Percentiles rank a stretch among this genome's conserved stretches.
phyloP scores from a whole-genome alignment of 192 early-diverging fungal genomes.

The Endogone sp. region DNA sequence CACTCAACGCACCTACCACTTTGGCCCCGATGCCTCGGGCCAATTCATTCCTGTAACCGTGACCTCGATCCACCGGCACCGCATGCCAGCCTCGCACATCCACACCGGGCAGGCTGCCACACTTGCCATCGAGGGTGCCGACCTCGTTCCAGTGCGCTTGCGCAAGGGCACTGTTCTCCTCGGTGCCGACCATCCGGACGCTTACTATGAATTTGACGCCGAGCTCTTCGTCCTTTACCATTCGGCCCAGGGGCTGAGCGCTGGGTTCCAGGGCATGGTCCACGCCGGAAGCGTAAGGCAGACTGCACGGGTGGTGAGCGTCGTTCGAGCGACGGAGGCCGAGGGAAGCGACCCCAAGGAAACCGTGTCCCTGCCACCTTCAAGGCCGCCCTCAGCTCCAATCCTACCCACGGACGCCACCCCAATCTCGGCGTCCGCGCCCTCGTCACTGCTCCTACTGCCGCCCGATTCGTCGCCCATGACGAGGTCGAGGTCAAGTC shows the following conservation, averaged over 20 bases:
- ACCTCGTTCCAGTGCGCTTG: conserved; percentile 18
- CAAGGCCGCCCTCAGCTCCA: too few species aligned
- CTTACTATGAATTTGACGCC: conserved; percentile 60
- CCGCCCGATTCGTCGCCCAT: conserved; percentile 15
- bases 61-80: conserved; percentile 77
- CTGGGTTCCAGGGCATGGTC: conserved; percentile 54
- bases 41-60: conserved; percentile 64
- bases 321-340: conserved; percentile 21
- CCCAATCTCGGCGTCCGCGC: not conserved
- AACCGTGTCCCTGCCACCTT: too few species aligned
- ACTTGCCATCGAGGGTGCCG: conserved; percentile 54
- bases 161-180: conserved; percentile 56
- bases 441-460: conserved; percentile 4
- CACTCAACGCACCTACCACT: conserved; percentile 27
- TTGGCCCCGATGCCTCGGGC: conserved; percentile 67
- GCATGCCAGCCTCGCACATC: conserved; percentile 66
- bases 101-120: conserved; percentile 74
- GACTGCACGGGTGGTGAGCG: conserved; percentile 45
- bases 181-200: conserved; percentile 33
- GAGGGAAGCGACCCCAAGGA: too few species aligned
- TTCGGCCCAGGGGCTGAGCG: conserved; percentile 28
- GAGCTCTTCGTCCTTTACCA: conserved; percentile 61
- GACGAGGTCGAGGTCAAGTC: conserved; percentile 12
- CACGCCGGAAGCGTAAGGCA: conserved; percentile 59
- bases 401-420: too few species aligned